phyloP scores from a whole-genome alignment of 768 basidiomycete genomes.

The Fistulinella prunicolor region DNA sequence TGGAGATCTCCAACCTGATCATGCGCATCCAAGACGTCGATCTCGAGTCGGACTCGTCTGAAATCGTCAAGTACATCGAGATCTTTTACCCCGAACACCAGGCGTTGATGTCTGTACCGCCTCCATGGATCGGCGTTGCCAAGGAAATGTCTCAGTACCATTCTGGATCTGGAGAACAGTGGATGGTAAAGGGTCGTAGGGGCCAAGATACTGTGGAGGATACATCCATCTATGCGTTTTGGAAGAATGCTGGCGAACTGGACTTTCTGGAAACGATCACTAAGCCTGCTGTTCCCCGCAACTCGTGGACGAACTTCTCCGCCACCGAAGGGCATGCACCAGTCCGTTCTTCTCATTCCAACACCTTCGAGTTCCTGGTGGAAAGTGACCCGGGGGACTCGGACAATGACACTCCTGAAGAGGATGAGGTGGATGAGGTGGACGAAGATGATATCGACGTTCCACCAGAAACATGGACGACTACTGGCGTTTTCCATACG shows the following conservation, averaged over 20 bases:
- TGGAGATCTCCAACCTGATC: no score
- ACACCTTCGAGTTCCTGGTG: slow-evolving; percentile 16
- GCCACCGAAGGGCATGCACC: no score
- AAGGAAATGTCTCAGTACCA: slow-evolving; percentile 14
- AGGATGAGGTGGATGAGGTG: slow-evolving; percentile 6
- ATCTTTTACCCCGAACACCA: slow-evolving; percentile 49
- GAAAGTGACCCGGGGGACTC: slow-evolving; percentile 1
- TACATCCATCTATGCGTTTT: slow-evolving; percentile 46
- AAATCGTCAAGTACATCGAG: slow-evolving; percentile 42
- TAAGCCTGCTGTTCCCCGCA: background rate
- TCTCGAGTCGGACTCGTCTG: slow-evolving; percentile 33
- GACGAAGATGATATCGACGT: slow-evolving; percentile 10
- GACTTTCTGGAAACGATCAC: slow-evolving; percentile 37
- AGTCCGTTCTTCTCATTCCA: slow-evolving; percentile 11
- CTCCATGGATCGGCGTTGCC: slow-evolving; percentile 43
- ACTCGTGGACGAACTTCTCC: no score
- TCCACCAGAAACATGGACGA: slow-evolving; percentile 34
- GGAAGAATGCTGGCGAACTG: slow-evolving; percentile 47
- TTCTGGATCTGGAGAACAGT: slow-evolving; percentile 27
- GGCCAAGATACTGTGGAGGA: slow-evolving; percentile 23
- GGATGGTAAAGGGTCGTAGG: slow-evolving; percentile 34
- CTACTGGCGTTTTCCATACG: background rate
- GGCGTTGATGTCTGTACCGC: slow-evolving; percentile 40
- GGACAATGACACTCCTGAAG: background rate
- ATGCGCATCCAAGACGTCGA: slow-evolving; percentile 34